Evolutionary conservation across 805 yeast genomes (phyloP).

Genomic region (Wickerhamia fluorescens): DNA sequence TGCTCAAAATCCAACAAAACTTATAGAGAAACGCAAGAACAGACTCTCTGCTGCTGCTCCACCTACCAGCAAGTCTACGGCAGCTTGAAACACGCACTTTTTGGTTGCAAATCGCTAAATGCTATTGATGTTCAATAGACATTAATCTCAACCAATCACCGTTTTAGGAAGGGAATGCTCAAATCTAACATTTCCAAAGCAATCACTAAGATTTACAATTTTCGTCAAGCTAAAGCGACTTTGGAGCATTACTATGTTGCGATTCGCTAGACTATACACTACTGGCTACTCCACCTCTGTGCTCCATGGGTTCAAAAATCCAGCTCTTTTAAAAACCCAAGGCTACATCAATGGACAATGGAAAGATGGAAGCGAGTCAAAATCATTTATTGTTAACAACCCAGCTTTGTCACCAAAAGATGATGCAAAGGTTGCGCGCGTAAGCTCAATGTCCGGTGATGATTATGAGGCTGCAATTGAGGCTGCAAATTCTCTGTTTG

Average conservation of each 20-base stretch:
- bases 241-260: too few species aligned
- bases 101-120: too few species aligned
- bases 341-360: conserved; percentile 73
- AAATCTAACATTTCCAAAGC: too few species aligned
- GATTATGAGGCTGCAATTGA: conserved; percentile 53
- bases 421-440: conserved; percentile 28
- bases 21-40: conserved; percentile 39
- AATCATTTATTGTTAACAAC: conserved; percentile 58
- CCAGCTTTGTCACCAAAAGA: conserved; percentile 48
- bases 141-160: too few species aligned
- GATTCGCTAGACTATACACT: too few species aligned
- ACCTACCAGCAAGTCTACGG: too few species aligned
- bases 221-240: too few species aligned
- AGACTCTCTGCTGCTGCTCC: conserved; percentile 9
- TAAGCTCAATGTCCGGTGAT: conserved; percentile 44
- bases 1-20: conserved; percentile 50
- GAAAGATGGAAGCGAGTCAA: conserved; percentile 38
- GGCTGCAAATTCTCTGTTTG: conserved; percentile 49
- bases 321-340: conserved; percentile 48
- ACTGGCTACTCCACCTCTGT: conserved; percentile 7
- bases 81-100: too few species aligned
- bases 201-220: too few species aligned
- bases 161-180: too few species aligned
- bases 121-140: too few species aligned
- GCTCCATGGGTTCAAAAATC: conserved; percentile 30